Evolutionary conservation across 768 basidiomycete species (phyloP), one percentile per base, ranked within the genome.

Genomic region (Mycena rosella): DNA sequence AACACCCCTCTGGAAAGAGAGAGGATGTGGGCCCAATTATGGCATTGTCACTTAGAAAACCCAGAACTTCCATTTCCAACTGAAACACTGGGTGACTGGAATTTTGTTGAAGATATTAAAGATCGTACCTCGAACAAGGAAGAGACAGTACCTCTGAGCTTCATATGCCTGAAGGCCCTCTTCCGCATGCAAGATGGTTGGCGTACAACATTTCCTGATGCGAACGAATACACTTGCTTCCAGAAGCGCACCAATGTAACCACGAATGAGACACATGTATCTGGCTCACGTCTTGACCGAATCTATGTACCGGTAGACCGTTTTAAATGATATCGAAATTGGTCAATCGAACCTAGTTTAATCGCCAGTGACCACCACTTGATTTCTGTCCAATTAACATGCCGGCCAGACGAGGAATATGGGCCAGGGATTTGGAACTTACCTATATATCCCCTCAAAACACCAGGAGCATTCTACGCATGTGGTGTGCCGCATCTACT

Each of bases 151-250:
- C n/a, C n/a, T n/a, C n/a, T n/a, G n/a, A n/a, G n/a, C n/a, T n/a
- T n/a, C n/a, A n/a, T n/a, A n/a, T n/a, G n/a, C n/a, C n/a, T n/a
- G n/a, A n/a, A n/a, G n/a, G n/a, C n/a, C n/a, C n/a, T n/a, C n/a
- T n/a, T n/a, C n/a, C 32, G 36, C 29, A 47, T 57, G 42, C 53
- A 64, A 29, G 63, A 64, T 29, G 63, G 63, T 15, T 64, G 63
- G 63, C 9, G 63, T 26, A 18, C 54, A 34, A 64, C 54, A 18
- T 64, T 64, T 18, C 54, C 40, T 36, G 55, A 56, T 47, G 27
- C n/a, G 15, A 30, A 36, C 0, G 45, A 64, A 32, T 64, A 64
- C 30, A 57, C 63, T 38, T 64, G 63, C 45, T 20, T 40, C 14
- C 63, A 64, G 22, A 30, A 56, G 6, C 29, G 47, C n/a, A 36